phyloP scores from a whole-genome alignment of 306 rosid species.

The Vigna reflexopilosa region DNA sequence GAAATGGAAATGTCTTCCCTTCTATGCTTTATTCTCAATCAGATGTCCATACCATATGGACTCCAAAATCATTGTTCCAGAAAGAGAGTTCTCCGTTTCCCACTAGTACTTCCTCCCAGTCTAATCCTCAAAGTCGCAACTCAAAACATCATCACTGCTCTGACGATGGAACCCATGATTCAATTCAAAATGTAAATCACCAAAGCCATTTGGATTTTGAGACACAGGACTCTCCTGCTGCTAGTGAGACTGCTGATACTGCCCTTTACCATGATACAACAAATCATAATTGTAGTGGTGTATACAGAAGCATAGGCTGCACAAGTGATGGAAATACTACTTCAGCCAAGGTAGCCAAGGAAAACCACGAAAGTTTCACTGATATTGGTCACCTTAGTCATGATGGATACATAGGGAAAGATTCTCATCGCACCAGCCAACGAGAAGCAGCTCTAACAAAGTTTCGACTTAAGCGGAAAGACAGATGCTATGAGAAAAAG shows the following conservation, averaged over 20 bases:
- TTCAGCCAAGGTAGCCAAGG: constrained; percentile 44
- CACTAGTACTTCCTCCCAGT: constrained; percentile 40
- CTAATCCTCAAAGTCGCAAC: constrained; percentile 50
- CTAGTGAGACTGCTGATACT: constrained; percentile 49
- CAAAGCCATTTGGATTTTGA: constrained; percentile 42
- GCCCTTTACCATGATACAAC: constrained; percentile 49
- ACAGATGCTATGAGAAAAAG: constrained; percentile 86
- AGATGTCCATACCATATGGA: constrained; percentile 38
- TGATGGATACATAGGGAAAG: constrained; percentile 53
- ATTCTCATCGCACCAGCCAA: constrained; percentile 57
- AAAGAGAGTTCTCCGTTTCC: constrained; percentile 58
- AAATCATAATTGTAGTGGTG: constrained; percentile 38
- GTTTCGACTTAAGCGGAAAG: constrained; percentile 82
- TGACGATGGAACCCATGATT: constrained; percentile 45
- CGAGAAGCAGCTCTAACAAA: constrained; percentile 89
- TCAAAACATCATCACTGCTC: constrained; percentile 48
- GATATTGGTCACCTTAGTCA: constrained; percentile 35
- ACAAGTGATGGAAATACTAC: constrained; percentile 56
- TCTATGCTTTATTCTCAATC: constrained; percentile 50
- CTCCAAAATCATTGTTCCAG: constrained; percentile 50
- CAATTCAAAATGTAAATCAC: constrained; percentile 43
- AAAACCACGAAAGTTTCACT: constrained; percentile 45
- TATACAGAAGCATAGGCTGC: constrained; percentile 53
- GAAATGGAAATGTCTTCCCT: constrained; percentile 47
- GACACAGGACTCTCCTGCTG: constrained; percentile 50